A percentile compares a stretch with the other conserved stretches of the same genome.
Conservation (phyloP, 2,329 filamentous ascomycete species). For the Stagonosporopsis vannaccii region DNA sequence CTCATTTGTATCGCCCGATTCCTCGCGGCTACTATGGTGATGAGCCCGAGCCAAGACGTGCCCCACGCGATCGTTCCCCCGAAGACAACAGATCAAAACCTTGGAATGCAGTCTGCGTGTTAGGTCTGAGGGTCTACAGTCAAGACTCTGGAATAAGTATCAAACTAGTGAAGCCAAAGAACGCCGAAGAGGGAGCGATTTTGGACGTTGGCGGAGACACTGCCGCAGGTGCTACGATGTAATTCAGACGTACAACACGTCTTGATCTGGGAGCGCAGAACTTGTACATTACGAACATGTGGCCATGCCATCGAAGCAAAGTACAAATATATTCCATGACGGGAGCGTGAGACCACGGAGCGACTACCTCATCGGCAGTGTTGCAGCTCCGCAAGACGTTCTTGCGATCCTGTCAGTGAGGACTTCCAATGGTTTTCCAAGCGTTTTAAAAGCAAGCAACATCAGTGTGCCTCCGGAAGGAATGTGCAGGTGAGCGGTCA, state of each 20-base stretch:
- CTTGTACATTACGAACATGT: not conserved
- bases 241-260: not conserved
- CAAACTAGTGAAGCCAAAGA: conserved; percentile 40
- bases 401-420: not conserved
- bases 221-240: conserved; percentile 48
- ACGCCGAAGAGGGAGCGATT: conserved; percentile 39
- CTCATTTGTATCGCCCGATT: not conserved
- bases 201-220: conserved; percentile 42
- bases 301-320: not conserved
- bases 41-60: not conserved
- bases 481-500: not conserved
- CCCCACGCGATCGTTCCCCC: not conserved
- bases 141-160: conserved; percentile 42
- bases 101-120: conserved; percentile 68
- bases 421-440: not conserved
- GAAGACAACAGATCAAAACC: conserved; percentile 44
- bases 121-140: conserved; percentile 62
- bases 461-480: not conserved
- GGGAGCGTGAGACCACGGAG: not conserved
- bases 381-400: not conserved
- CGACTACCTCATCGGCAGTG: not conserved
- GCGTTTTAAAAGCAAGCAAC: not conserved
- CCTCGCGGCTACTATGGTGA: conserved; percentile 13
- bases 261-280: not conserved
- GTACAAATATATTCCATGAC: not conserved